Evolutionary conservation across 306 rosid genomes (phyloP).

Genomic region (Lupinus albus): DNA sequence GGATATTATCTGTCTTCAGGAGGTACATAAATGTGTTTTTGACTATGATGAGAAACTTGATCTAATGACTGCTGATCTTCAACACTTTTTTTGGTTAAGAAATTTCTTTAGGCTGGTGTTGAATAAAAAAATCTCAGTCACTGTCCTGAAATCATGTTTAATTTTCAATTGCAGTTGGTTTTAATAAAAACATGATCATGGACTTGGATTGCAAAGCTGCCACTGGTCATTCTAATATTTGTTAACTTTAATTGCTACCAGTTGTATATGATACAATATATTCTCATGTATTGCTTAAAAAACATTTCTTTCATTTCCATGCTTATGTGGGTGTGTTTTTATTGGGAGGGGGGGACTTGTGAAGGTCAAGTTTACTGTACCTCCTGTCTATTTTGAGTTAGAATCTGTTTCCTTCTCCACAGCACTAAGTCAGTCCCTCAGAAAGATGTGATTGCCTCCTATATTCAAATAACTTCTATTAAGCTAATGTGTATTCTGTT

Average conservation of each 20-base stretch:
- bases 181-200: conserved; percentile 9
- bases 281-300: not conserved
- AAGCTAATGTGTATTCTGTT: conserved; percentile 30
- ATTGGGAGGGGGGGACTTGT: not conserved
- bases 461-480: conserved; percentile 9
- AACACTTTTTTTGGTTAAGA: not conserved
- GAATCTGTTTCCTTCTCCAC: conserved; percentile 6
- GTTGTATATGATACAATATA: not conserved
- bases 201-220: conserved; percentile 4
- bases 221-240: conserved; percentile 5
- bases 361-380: conserved; percentile 16
- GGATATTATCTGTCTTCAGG: conserved; percentile 96
- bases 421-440: not conserved
- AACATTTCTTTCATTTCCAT: not conserved
- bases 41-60: conserved; percentile 18
- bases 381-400: not conserved
- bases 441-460: not conserved
- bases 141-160: conserved; percentile 11
- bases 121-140: not conserved
- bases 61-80: conserved; percentile 7
- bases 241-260: conserved; percentile 18
- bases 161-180: conserved; percentile 26
- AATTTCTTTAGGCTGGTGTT: not conserved
- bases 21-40: conserved; percentile 58
- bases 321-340: not conserved